A percentile compares a stretch with the other conserved stretches of the same genome.
These are phyloP conservation scores for Saccharum hybrid DNA, from an alignment of 202 grass and related monocot genomes.

Conservation along the genomic window DNA sequence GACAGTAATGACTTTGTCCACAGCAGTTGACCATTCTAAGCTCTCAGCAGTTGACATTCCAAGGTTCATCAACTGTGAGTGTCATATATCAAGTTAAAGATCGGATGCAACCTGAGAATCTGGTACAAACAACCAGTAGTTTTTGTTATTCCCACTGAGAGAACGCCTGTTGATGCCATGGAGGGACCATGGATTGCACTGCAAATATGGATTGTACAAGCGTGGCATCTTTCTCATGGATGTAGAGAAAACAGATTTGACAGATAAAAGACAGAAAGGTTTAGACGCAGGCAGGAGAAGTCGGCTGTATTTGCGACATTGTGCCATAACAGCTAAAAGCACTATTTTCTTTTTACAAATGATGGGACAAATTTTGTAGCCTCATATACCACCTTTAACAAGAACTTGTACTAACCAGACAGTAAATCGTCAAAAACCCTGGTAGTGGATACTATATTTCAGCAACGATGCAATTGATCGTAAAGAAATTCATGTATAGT, in stretches of 20 bases:
- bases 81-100: neutral
- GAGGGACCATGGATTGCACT: neutral
- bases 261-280: neutral
- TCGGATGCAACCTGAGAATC: neutral
- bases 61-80: neutral
- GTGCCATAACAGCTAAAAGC: too few relatives aligned
- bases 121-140: neutral
- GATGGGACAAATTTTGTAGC: neutral
- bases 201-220: neutral
- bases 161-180: neutral
- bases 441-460: neutral
- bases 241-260: too few relatives aligned
- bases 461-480: neutral
- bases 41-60: neutral
- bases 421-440: neutral
- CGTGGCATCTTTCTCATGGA: neutral
- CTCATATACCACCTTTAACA: neutral
- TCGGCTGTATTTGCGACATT: neutral
- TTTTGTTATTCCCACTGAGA: neutral
- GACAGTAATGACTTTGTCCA: neutral
- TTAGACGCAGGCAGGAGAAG: neutral
- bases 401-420: neutral
- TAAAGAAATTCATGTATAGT: neutral
- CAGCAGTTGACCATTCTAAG: neutral
- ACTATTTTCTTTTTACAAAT: neutral